A percentile compares a stretch with the other conserved stretches of the same genome.
Conservation (phyloP, 2,329 filamentous ascomycete genomes). For the Hypoxylon sp. region DNA sequence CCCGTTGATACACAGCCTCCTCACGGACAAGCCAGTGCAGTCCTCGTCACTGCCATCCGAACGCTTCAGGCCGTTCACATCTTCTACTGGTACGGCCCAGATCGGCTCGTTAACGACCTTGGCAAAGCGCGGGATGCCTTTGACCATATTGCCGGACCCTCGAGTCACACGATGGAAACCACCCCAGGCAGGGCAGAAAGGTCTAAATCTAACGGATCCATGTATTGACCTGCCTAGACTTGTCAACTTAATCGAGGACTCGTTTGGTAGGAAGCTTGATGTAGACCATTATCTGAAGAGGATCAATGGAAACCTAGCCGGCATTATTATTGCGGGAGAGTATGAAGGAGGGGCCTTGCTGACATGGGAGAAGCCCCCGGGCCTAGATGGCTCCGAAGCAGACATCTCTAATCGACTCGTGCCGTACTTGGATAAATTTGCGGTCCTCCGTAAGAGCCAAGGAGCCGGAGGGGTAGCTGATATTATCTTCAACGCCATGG, state of each 20-base stretch:
- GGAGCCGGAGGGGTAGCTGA: slow-evolving; percentile 94
- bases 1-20: slow-evolving; percentile 92
- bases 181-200: slow-evolving; percentile 70
- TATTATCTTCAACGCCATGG: slow-evolving; percentile 96
- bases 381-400: slow-evolving; percentile 68
- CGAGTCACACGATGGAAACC: slow-evolving; percentile 76
- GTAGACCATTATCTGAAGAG: slow-evolving; percentile 85
- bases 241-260: slow-evolving; percentile 91
- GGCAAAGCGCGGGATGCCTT: slow-evolving; percentile 90
- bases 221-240: slow-evolving; percentile 87
- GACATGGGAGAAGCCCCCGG: slow-evolving; percentile 89
- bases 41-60: slow-evolving; percentile 90
- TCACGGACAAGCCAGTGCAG: slow-evolving; percentile 93
- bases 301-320: slow-evolving; percentile 86
- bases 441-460: slow-evolving; percentile 88
- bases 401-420: slow-evolving; percentile 76
- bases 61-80: slow-evolving; percentile 65
- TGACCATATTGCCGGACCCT: slow-evolving; percentile 85
- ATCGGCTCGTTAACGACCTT: slow-evolving; percentile 77
- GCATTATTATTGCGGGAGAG: slow-evolving; percentile 93
- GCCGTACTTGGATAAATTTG: slow-evolving; percentile 97
- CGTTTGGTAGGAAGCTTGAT: slow-evolving; percentile 88
- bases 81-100: slow-evolving; percentile 55
- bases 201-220: slow-evolving; percentile 81
- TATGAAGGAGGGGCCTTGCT: slow-evolving; percentile 96